Base-by-base conservation (phyloP, 495 filamentous ascomycete genomes). In the Lophiotrema nucula region DNA sequence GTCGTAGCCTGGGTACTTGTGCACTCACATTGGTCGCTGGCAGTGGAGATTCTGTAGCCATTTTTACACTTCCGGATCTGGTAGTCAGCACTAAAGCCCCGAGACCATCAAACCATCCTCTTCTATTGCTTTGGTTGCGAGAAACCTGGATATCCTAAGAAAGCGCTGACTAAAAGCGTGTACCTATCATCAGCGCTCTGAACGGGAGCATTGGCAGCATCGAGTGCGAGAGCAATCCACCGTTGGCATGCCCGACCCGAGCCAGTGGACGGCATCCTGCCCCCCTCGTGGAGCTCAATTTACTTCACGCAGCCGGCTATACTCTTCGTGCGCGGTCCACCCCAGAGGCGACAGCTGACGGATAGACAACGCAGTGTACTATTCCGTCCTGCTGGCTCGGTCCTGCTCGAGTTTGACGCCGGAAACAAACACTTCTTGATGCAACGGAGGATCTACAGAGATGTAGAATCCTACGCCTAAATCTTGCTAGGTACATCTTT, bases 251-350 rank as follows among this genome's bases (percentile, higher is more conserved):
- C 8, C 31, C 8, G 31, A 35, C 31, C 56, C 56, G 47, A 52
- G 39, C 39, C 11, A 19, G 31, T 35, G 31, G 31, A 15, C 31
- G 31, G 31, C 21, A 53, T 53, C 26, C 56, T 47, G 5, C 48
- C 15, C 4, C 48, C 56, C 56, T 60, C 56, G 56, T 60, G 56
- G 56, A 53, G 24, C 24, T 25, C 49, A 60, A 60, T 60, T 31
- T 60, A 60, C 56, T 25, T 60, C 56, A 60, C 28, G 48, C 56
- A 58, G 38, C 56, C 56, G 56, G 56, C 48, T 60, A 53, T 60
- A 46, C 39, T 53, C 8, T 21, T 6, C 3, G 16, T 38, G 31
- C 50, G 31, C 28, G 39, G 25, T 24, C 18, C 28, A 22, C 31
- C 27, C 31, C 47, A 39, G 23, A 27, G 13, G 13, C 4, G 10